Evolutionary conservation across 495 filamentous ascomycete genomes (phyloP).

Genomic region (Talaromyces stipitatus): DNA sequence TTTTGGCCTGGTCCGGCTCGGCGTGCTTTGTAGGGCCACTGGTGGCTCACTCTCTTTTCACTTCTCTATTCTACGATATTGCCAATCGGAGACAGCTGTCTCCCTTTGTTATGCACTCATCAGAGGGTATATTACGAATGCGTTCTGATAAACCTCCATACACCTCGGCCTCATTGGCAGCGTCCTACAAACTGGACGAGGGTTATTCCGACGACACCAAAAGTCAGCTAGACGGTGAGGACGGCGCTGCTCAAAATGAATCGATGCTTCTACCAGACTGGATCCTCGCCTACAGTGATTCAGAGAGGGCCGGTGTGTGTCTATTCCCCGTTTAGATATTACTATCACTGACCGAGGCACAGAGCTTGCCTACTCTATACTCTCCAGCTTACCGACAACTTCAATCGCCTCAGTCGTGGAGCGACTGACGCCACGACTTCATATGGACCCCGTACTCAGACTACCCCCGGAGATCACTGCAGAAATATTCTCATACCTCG

Average conservation of each 20-base stretch:
- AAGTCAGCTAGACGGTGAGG: slow-evolving; percentile 45
- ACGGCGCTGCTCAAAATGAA: slow-evolving; percentile 23
- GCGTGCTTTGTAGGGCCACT: background rate
- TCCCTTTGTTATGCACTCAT: background rate
- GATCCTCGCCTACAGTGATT: slow-evolving; percentile 44
- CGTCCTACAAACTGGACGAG: slow-evolving; percentile 52
- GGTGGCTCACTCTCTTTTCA: background rate
- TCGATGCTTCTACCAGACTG: slow-evolving; percentile 42
- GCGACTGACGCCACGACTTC: slow-evolving; percentile 65
- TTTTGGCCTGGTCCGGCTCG: background rate
- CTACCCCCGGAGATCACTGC: slow-evolving; percentile 85
- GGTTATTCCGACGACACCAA: slow-evolving; percentile 59
- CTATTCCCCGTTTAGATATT: too few relatives aligned
- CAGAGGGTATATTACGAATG: background rate
- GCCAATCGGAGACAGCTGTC: background rate
- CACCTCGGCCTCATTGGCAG: slow-evolving; percentile 26
- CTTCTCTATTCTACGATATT: background rate
- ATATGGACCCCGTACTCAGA: slow-evolving; percentile 82
- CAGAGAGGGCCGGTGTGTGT: slow-evolving; percentile 46
- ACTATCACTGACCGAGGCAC: background rate
- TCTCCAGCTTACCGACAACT: slow-evolving; percentile 67
- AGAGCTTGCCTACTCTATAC: slow-evolving; percentile 48
- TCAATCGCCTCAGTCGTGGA: slow-evolving; percentile 72
- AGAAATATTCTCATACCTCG: slow-evolving; percentile 79
- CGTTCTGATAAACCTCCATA: slow-evolving; percentile 14